phyloP scores from a whole-genome alignment of 768 basidiomycete genomes.

The Lyophyllum semitale region DNA sequence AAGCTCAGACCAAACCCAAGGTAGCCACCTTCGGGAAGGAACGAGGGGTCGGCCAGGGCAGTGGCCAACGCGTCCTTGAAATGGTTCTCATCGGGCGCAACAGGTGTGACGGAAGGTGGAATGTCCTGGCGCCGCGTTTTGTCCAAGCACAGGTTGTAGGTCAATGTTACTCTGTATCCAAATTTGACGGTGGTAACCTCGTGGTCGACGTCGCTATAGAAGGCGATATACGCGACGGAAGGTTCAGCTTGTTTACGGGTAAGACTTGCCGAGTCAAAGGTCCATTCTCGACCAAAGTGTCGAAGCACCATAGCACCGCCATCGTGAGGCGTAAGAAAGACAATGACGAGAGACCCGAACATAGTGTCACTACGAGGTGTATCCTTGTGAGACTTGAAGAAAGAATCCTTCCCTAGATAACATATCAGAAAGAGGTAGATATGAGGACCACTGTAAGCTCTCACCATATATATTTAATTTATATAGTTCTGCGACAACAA shows the following conservation, averaged over 20 bases:
- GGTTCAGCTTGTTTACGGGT: constrained; percentile 15
- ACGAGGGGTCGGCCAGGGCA: constrained; percentile 31
- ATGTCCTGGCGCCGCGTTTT: too few relatives aligned
- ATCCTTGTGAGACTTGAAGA: constrained; percentile 54
- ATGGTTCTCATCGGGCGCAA: constrained; percentile 10
- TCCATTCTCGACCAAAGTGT: constrained; percentile 32
- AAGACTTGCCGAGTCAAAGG: constrained; percentile 29
- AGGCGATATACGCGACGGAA: constrained; percentile 33
- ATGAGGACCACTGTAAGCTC: neutral
- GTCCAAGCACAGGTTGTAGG: constrained; percentile 40
- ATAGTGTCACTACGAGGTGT: constrained; percentile 44
- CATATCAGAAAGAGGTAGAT: neutral
- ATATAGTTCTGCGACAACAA: constrained; percentile 30
- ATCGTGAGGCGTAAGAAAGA: constrained; percentile 46
- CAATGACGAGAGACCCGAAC: constrained; percentile 54
- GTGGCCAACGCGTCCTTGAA: constrained; percentile 14
- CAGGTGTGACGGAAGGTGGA: neutral
- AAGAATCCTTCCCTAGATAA: constrained; percentile 37
- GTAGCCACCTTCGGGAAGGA: constrained; percentile 40
- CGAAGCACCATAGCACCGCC: constrained; percentile 45
- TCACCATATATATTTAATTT: constrained; percentile 43
- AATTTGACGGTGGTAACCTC: constrained; percentile 36
- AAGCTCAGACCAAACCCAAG: constrained; percentile 42
- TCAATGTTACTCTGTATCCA: constrained; percentile 42
- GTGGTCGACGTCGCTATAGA: constrained; percentile 43